Evolutionary conservation across 352 stramenopile genomes (phyloP).

Genomic region (Phytophthora constricta): DNA sequence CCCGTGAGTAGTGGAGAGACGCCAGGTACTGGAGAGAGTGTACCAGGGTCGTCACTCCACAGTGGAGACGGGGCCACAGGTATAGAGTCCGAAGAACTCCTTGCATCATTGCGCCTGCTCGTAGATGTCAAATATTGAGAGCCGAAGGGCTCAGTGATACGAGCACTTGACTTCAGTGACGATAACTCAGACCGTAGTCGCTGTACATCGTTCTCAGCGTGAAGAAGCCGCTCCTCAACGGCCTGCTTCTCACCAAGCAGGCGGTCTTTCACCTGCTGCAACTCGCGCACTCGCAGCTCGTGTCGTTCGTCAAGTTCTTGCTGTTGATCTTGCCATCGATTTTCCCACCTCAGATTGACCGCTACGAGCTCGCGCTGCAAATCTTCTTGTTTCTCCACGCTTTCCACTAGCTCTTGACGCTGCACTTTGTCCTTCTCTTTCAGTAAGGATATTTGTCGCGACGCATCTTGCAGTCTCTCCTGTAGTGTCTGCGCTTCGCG

Average conservation of each 20-base stretch:
- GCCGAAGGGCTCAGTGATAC: conserved; percentile 60
- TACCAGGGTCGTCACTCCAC: conserved; percentile 76
- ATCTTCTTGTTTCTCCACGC: conserved; percentile 66
- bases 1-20: conserved; percentile 62
- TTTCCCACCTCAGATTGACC: conserved; percentile 72
- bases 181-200: conserved; percentile 59
- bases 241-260: conserved; percentile 65
- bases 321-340: conserved; percentile 71
- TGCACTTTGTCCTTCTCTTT: conserved; percentile 73
- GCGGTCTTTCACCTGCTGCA: conserved; percentile 64
- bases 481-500: conserved; percentile 51
- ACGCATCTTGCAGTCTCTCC: conserved; percentile 57
- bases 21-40: conserved; percentile 51
- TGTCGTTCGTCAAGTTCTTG: conserved; percentile 52
- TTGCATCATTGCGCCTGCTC: conserved; percentile 10
- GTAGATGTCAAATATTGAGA: conserved; percentile 26
- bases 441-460: conserved; percentile 50
- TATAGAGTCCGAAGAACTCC: conserved; percentile 21
- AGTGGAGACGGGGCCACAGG: conserved; percentile 50
- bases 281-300: conserved; percentile 57
- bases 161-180: conserved; percentile 48
- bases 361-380: conserved; percentile 68
- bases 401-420: conserved; percentile 58
- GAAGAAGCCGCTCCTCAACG: conserved; percentile 57
- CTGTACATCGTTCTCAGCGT: conserved; percentile 71